Evolutionary conservation across 2,329 filamentous ascomycete species (phyloP).

Genomic region (Zymoseptoria passerinii): DNA sequence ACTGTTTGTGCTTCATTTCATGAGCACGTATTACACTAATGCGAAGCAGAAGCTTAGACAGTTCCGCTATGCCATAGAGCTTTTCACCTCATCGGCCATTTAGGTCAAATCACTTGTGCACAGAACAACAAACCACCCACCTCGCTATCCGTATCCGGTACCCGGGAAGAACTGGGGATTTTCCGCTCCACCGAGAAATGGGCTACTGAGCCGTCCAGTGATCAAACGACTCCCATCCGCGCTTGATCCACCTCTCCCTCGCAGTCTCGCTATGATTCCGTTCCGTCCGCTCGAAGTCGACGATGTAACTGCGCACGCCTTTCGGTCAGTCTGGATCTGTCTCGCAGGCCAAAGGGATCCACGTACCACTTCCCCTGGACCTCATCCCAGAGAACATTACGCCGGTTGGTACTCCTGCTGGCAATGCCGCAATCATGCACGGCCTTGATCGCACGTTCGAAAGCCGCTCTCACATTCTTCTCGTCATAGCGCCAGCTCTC

Average conservation of each 20-base stretch:
- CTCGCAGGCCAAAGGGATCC: neutral
- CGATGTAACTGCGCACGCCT: slow-evolving; percentile 1
- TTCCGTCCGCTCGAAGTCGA: slow-evolving; percentile 8
- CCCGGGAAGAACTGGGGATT: neutral
- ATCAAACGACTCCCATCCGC: neutral
- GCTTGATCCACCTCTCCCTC: neutral
- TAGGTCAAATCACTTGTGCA: neutral
- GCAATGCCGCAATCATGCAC: slow-evolving; percentile 4
- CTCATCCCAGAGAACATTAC: slow-evolving; percentile 6
- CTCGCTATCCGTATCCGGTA: neutral
- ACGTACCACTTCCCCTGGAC: slow-evolving; percentile 4
- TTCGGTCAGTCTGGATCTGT: neutral
- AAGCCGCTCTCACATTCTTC: neutral
- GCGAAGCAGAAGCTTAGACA: neutral
- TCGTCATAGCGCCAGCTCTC: neutral
- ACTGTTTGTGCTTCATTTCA: slow-evolving; percentile 91
- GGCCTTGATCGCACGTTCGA: neutral
- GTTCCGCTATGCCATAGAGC: neutral
- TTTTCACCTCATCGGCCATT: neutral
- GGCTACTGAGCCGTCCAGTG: neutral
- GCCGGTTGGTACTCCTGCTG: slow-evolving; percentile 3
- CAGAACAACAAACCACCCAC: too few relatives aligned
- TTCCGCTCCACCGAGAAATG: neutral
- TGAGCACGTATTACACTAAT: neutral
- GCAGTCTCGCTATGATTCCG: neutral